Evolutionary conservation across 176 grass and related monocot species (phyloP), one percentile per base, ranked within the genome.

Genomic region (Rhynchospora breviuscula): DNA sequence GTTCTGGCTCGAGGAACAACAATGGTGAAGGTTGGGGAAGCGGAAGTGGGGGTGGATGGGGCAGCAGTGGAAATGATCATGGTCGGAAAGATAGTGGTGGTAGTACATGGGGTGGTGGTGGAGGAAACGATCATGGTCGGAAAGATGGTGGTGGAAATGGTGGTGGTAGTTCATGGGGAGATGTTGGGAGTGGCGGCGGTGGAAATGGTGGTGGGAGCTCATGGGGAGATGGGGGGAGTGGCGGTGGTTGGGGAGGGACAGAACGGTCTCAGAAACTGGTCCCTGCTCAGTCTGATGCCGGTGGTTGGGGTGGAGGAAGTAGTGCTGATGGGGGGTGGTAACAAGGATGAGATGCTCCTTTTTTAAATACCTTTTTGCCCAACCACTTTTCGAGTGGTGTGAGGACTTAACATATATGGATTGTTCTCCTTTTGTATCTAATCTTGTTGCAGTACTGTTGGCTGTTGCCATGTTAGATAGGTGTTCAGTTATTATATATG

Each of bases 71-170:
- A 45, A 81, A 86, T 23, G 84, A 88, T 56, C 85, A 40, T 78
- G 57, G 87, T 86, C 81, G 85, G 4, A 88, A 87, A 15, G 88
- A 85, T 80, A 85, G 84, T 15, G 87, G 89, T 48, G 86, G 86
- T 53, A 86, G 85, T 47, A 72, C 78, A 11, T 52, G 49, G 49
- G 49, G 49, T 10, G 49, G 9, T 49, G 26, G 83, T 40, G 35
- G 35, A 40, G 35, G 4, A 40, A 40, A 40, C 35, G 35, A 40
- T 40, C 35, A 40, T 40, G 57, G 87, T 86, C 81, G 85, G 4
- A 88, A 87, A 15, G 88, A 85, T 80, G 83, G 84, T 12, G 87
- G 10, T 52, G 26, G 83, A 67, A 79, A 23, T 65, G 79, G 82
- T 45, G 80, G 80, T 45, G 78, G 68, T 11, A 78, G 82, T 6